A percentile compares a stretch with the other conserved stretches of the same genome.
phyloP scores from a whole-genome alignment of 2,329 filamentous ascomycete species.

The Colletotrichum incanum region DNA sequence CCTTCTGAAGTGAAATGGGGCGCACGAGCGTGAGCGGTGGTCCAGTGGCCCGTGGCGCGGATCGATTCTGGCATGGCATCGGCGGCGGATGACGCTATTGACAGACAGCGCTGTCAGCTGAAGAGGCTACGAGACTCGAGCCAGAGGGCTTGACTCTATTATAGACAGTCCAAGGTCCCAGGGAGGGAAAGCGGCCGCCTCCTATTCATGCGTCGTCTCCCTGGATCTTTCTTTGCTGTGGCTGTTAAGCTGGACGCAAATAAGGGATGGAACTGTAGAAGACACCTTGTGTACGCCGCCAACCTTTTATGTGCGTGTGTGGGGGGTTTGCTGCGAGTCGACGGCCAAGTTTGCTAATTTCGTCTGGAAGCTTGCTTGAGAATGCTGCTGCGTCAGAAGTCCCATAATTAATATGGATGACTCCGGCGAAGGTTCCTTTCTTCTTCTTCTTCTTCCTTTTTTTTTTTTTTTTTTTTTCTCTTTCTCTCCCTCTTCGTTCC shows the following conservation, averaged over 20 bases:
- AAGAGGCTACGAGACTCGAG: background rate
- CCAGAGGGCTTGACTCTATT: background rate
- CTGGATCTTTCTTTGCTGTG: background rate
- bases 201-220: background rate
- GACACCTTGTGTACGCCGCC: background rate
- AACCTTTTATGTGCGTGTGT: background rate
- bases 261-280: background rate
- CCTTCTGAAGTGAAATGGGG: constrained; percentile 5
- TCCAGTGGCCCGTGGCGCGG: constrained; percentile 4
- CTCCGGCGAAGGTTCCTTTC: no score
- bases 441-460: background rate
- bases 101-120: constrained; percentile 13
- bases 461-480: no score
- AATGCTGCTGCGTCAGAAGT: background rate
- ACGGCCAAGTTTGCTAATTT: background rate
- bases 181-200: background rate
- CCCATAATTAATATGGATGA: background rate
- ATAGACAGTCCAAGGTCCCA: background rate
- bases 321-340: background rate
- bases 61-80: constrained; percentile 2
- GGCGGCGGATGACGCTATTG: constrained; percentile 36
- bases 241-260: background rate
- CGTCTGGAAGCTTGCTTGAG: background rate
- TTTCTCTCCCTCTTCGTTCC: background rate
- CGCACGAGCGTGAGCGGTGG: constrained; percentile 15